A percentile compares a stretch with the other conserved stretches of the same genome.
Evolutionary conservation across 768 basidiomycete species (phyloP).

Genomic region (Leucogyrophana mollusca): DNA sequence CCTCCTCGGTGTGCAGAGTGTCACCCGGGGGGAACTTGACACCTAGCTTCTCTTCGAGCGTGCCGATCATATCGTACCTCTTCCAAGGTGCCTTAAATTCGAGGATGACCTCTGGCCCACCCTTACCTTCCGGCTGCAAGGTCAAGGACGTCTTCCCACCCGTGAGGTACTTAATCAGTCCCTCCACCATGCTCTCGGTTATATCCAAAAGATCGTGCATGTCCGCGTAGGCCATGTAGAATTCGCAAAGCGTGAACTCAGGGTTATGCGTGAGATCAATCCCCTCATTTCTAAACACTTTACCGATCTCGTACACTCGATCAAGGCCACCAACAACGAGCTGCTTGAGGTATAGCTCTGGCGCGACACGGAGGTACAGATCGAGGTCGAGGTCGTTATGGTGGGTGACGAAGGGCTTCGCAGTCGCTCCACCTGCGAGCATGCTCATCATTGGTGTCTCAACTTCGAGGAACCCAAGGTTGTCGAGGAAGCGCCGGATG

Average conservation of each 20-base stretch:
- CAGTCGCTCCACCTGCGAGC: slow-evolving; percentile 95
- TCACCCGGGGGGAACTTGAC: slow-evolving; percentile 94
- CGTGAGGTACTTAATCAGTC: slow-evolving; percentile 85
- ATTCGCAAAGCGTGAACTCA: slow-evolving; percentile 99
- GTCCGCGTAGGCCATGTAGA: slow-evolving; percentile 99
- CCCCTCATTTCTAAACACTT: slow-evolving; percentile 97
- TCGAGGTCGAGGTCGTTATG: slow-evolving; percentile 98
- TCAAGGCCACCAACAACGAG: slow-evolving; percentile 96
- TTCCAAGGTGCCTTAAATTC: slow-evolving; percentile 97
- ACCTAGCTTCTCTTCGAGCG: slow-evolving; percentile 89
- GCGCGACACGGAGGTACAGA: slow-evolving; percentile 94
- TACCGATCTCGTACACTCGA: slow-evolving; percentile 97
- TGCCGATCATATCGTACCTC: slow-evolving; percentile 97
- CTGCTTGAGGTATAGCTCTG: slow-evolving; percentile 97
- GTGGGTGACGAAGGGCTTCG: slow-evolving; percentile 98
- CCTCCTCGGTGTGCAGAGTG: slow-evolving; percentile 80
- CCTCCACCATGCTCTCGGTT: slow-evolving; percentile 87
- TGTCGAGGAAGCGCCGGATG: slow-evolving; percentile 85
- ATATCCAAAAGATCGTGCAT: slow-evolving; percentile 99
- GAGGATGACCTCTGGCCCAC: slow-evolving; percentile 68
- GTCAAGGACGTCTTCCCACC: slow-evolving; percentile 75
- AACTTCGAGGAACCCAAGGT: slow-evolving; percentile 94
- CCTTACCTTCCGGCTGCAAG: slow-evolving; percentile 95
- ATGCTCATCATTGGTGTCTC: slow-evolving; percentile 98
- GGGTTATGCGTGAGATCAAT: slow-evolving; percentile 99